Conservation (phyloP, 495 filamentous ascomycete genomes). For the Hypoxylon perforatum region DNA sequence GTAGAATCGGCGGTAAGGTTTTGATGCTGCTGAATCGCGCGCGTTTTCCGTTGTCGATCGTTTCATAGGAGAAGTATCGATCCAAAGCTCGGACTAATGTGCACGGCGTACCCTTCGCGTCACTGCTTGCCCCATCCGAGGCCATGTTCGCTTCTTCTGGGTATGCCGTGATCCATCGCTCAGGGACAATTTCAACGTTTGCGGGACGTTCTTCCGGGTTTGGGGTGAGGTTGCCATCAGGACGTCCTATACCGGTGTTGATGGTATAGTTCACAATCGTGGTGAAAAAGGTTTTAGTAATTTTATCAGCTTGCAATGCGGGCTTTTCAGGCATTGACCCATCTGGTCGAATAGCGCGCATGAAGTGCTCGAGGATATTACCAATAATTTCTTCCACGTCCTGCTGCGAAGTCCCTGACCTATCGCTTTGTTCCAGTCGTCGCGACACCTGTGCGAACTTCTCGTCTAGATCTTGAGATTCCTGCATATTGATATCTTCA, state of each 20-base stretch:
- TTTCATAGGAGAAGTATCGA: slow-evolving; percentile 81
- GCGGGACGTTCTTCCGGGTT: slow-evolving; percentile 37
- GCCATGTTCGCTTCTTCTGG: slow-evolving; percentile 40
- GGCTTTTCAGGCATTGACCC: slow-evolving; percentile 62
- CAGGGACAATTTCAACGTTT: slow-evolving; percentile 48
- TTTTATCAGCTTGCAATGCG: slow-evolving; percentile 76
- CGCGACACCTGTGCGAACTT: slow-evolving; percentile 51
- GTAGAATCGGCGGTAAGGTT: slow-evolving; percentile 81
- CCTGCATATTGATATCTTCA: slow-evolving; percentile 40
- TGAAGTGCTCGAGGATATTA: slow-evolving; percentile 88
- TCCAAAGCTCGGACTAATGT: slow-evolving; percentile 88
- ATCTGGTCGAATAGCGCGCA: slow-evolving; percentile 80
- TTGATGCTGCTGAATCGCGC: slow-evolving; percentile 81
- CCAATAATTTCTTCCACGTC: slow-evolving; percentile 97
- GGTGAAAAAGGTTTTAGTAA: slow-evolving; percentile 71
- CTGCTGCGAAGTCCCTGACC: slow-evolving; percentile 69
- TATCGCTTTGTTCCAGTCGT: slow-evolving; percentile 54
- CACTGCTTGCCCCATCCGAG: slow-evolving; percentile 1
- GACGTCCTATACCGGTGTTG: slow-evolving; percentile 42
- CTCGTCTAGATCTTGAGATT: slow-evolving; percentile 51
- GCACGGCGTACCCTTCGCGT: slow-evolving; percentile 43
- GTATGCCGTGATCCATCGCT: slow-evolving; percentile 56
- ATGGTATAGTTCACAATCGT: slow-evolving; percentile 56
- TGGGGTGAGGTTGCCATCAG: background rate
- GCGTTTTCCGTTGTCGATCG: slow-evolving; percentile 69